Conservation (phyloP, 2,329 filamentous ascomycete genomes). For the Ceratocystis destructans region DNA sequence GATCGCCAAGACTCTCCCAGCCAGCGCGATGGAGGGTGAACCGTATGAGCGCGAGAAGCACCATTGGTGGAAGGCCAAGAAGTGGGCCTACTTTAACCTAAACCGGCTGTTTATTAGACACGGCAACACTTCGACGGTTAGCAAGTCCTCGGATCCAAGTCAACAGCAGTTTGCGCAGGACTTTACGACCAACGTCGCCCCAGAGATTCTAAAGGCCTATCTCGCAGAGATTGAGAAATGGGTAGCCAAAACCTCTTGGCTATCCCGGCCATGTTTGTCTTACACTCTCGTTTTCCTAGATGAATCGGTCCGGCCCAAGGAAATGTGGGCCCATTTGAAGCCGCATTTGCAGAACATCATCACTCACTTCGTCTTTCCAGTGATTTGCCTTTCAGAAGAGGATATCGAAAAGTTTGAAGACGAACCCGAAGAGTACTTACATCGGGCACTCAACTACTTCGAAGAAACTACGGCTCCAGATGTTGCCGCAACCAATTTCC, state of each 20-base stretch:
- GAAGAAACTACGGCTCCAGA: conserved; percentile 93
- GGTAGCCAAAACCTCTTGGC: conserved; percentile 87
- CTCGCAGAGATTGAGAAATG: conserved; percentile 91
- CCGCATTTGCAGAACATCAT: conserved; percentile 87
- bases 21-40: conserved; percentile 63
- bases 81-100: conserved; percentile 96
- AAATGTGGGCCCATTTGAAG: conserved; percentile 90
- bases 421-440: conserved; percentile 90
- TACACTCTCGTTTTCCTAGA: conserved; percentile 92
- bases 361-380: conserved; percentile 88
- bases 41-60: conserved; percentile 78
- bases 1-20: conserved; percentile 70
- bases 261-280: conserved; percentile 85
- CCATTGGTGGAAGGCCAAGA: conserved; percentile 99
- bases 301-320: conserved; percentile 92
- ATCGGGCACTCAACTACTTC: conserved; percentile 94
- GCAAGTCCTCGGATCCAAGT: conserved; percentile 50
- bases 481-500: conserved; percentile 89
- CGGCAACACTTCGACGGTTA: conserved; percentile 67
- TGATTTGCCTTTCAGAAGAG: conserved; percentile 81
- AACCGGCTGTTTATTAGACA: conserved; percentile 94
- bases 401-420: conserved; percentile 89
- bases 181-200: conserved; percentile 82
- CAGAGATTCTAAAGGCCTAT: conserved; percentile 92
- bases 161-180: conserved; percentile 74